phyloP scores from a whole-genome alignment of 306 rosid species.

The Biancaea sappan region DNA sequence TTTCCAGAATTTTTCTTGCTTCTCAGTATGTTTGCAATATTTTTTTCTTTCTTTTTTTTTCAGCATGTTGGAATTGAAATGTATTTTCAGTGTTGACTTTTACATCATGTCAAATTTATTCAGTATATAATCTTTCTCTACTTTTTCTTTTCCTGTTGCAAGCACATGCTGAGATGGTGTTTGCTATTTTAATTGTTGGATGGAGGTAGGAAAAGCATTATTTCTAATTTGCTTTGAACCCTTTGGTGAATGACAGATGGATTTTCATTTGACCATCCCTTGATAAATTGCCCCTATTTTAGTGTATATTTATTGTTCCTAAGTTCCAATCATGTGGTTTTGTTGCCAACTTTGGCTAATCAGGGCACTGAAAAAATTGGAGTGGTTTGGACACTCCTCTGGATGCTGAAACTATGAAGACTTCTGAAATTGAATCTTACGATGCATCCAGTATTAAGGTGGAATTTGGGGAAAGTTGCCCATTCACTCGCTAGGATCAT shows the following conservation, averaged over 20 bases:
- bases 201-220: background rate
- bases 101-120: conserved; percentile 5
- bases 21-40: conserved; percentile 3
- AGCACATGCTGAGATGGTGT: too few species aligned
- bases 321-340: conserved; percentile 1
- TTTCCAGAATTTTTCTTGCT: conserved; percentile 26
- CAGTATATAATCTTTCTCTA: background rate
- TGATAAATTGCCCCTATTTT: background rate
- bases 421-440: background rate
- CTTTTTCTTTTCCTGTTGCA: background rate
- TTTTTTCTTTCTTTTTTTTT: background rate
- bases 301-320: background rate
- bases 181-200: background rate
- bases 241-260: background rate
- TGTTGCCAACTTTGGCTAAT: background rate
- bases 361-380: conserved; percentile 3
- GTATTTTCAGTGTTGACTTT: background rate
- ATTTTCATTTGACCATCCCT: background rate
- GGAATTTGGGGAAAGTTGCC: conserved; percentile 15
- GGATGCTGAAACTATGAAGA: background rate
- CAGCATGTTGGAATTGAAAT: conserved; percentile 7
- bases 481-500: conserved; percentile 2
- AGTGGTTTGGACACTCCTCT: background rate
- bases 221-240: conserved; percentile 17
- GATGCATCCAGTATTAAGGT: background rate